Evolutionary conservation across 768 basidiomycete species (phyloP).

Genomic region (Lactarius hatsudake): DNA sequence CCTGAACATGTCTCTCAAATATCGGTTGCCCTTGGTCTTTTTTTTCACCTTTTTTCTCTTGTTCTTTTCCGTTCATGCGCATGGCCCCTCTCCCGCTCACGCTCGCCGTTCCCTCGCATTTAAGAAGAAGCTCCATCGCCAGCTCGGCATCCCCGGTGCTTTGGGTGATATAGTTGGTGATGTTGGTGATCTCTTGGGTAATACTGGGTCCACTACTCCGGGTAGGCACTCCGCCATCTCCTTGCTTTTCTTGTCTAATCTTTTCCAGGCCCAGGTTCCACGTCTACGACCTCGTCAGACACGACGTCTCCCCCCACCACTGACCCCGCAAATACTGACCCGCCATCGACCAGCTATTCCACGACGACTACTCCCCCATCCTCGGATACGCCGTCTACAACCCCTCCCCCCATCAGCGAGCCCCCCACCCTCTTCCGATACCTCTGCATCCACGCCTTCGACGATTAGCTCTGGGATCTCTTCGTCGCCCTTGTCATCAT

Average conservation of each 20-base stretch:
- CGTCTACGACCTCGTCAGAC: not conserved
- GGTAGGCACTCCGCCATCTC: not conserved
- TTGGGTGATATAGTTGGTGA: not conserved
- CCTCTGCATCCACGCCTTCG: slow-evolving; percentile 18
- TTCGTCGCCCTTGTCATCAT: slow-evolving; percentile 6
- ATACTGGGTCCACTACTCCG: not conserved
- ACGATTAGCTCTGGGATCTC: slow-evolving; percentile 2
- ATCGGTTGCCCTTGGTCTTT: slow-evolving; percentile 6
- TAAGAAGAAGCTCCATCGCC: slow-evolving; percentile 1
- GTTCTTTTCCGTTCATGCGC: slow-evolving; percentile 3
- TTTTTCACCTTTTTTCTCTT: slow-evolving; percentile 12
- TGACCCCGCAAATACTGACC: not conserved
- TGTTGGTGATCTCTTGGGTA: not conserved
- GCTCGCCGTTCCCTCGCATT: slow-evolving; percentile 4
- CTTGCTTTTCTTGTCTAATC: not conserved
- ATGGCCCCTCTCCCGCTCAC: slow-evolving; percentile 6
- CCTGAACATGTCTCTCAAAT: not conserved
- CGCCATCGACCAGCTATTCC: not conserved
- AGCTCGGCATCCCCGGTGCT: not conserved
- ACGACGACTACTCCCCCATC: not conserved
- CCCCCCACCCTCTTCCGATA: slow-evolving; percentile 17
- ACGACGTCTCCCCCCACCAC: not conserved
- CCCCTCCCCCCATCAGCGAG: slow-evolving; percentile 5
- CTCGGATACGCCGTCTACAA: slow-evolving; percentile 13
- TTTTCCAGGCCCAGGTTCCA: not conserved